Evolutionary conservation across 805 yeast species (phyloP).

Genomic region (Wickerhamiella shivajii): DNA sequence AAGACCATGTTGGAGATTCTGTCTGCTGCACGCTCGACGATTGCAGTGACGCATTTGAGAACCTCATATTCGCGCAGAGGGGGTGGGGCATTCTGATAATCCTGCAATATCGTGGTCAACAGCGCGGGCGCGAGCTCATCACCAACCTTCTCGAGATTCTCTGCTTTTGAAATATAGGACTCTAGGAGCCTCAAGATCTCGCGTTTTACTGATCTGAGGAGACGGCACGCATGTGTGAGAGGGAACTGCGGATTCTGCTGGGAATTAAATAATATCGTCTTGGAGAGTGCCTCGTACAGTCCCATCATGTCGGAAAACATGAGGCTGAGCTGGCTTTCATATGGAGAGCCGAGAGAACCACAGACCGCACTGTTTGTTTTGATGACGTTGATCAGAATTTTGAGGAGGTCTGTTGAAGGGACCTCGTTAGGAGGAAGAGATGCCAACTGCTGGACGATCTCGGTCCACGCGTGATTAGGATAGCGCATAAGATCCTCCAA

Average conservation of each 20-base stretch:
- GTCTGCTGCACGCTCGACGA: slow-evolving; percentile 75
- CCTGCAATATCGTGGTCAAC: slow-evolving; percentile 73
- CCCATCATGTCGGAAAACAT: slow-evolving; percentile 84
- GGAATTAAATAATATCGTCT: slow-evolving; percentile 57
- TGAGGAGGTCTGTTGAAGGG: slow-evolving; percentile 59
- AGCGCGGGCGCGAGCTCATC: slow-evolving; percentile 70
- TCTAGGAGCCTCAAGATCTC: slow-evolving; percentile 83
- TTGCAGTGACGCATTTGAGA: slow-evolving; percentile 81
- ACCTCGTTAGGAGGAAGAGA: slow-evolving; percentile 35
- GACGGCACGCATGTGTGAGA: slow-evolving; percentile 90
- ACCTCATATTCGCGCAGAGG: slow-evolving; percentile 98
- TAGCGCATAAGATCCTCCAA: slow-evolving; percentile 69
- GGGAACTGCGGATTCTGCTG: slow-evolving; percentile 70
- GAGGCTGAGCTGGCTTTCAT: slow-evolving; percentile 71
- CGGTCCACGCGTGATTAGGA: slow-evolving; percentile 91
- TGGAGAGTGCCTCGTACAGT: slow-evolving; percentile 74
- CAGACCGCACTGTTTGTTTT: slow-evolving; percentile 95
- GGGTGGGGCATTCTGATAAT: slow-evolving; percentile 76
- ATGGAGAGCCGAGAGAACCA: slow-evolving; percentile 84
- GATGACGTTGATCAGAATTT: slow-evolving; percentile 81
- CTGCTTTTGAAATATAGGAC: slow-evolving; percentile 76
- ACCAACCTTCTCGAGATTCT: slow-evolving; percentile 70
- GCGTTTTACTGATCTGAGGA: slow-evolving; percentile 89
- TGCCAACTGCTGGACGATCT: slow-evolving; percentile 72
- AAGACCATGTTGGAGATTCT: slow-evolving; percentile 72